Percentiles rank a stretch among this genome's conserved stretches.
These are phyloP conservation scores for Aspergillus candidus DNA, from an alignment of 2,329 filamentous ascomycete genomes.

Conservation along the genomic window DNA sequence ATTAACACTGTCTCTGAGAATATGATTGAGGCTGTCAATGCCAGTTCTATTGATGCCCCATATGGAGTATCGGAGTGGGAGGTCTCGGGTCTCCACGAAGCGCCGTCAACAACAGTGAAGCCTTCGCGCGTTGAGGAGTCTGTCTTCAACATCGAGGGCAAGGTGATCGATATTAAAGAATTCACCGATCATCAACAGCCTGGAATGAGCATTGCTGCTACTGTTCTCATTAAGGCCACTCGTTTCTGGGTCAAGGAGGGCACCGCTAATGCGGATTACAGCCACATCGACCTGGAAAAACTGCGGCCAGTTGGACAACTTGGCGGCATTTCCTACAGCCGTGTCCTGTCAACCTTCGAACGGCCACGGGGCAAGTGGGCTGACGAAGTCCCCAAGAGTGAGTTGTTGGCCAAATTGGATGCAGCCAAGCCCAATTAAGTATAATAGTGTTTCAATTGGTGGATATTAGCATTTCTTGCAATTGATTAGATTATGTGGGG, in stretches of 20 bases:
- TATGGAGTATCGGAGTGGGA: conserved; percentile 72
- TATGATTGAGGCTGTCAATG: conserved; percentile 80
- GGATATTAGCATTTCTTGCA: too few species aligned
- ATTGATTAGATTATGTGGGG: too few species aligned
- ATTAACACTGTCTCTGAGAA: conserved; percentile 82
- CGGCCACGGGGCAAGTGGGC: conserved; percentile 46
- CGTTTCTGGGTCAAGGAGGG: conserved; percentile 83
- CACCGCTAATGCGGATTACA: conserved; percentile 68
- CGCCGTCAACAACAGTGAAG: conserved; percentile 57
- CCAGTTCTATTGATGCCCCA: conserved; percentile 67
- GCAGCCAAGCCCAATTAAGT: too few species aligned
- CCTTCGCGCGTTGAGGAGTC: conserved; percentile 71
- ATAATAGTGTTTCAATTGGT: too few species aligned
- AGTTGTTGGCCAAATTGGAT: conserved; percentile 13
- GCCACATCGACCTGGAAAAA: conserved; percentile 67
- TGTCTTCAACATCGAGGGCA: conserved; percentile 73
- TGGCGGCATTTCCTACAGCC: conserved; percentile 79
- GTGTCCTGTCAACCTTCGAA: conserved; percentile 62
- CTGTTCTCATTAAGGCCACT: conserved; percentile 72
- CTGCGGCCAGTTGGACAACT: conserved; percentile 67
- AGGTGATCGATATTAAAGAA: conserved; percentile 64
- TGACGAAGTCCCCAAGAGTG: conserved; percentile 15
- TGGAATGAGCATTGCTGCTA: conserved; percentile 64
- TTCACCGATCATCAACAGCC: conserved; percentile 64
- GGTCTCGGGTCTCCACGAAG: conserved; percentile 68